phyloP scores from a whole-genome alignment of 345 rosid genomes.

The Psidium guajava region DNA sequence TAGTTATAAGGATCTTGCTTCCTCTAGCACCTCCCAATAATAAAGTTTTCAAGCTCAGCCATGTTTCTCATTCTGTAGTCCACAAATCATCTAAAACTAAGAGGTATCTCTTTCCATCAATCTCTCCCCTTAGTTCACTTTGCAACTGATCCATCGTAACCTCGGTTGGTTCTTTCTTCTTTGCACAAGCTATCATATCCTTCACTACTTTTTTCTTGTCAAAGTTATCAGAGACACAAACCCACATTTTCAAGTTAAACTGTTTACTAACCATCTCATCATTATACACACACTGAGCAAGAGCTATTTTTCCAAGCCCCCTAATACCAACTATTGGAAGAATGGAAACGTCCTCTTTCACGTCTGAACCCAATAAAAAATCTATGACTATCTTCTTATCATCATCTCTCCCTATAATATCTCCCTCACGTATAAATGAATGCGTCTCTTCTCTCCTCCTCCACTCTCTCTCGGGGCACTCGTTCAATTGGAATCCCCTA shows the following conservation, averaged over 20 bases:
- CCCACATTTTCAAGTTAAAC: neutral
- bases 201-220: rapidly evolving
- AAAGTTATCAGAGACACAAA: neutral
- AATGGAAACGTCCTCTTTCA: neutral
- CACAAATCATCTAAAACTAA: neutral
- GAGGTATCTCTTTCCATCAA: neutral
- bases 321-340: neutral
- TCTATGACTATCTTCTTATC: neutral
- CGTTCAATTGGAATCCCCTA: neutral
- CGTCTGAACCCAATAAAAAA: neutral
- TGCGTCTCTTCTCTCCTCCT: neutral
- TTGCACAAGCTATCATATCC: neutral
- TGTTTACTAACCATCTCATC: neutral
- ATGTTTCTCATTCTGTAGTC: neutral
- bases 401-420: neutral
- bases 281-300: neutral
- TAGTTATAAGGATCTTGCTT: neutral
- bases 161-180: neutral
- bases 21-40: neutral
- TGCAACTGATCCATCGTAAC: neutral
- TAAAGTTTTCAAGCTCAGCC: neutral
- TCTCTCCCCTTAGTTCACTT: neutral
- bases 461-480: neutral
- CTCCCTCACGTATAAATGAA: neutral
- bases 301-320: neutral